Percentiles rank a stretch among this genome's conserved stretches.
These are phyloP conservation scores for Mycena rosella DNA, from an alignment of 768 basidiomycete species.

Conservation along the genomic window DNA sequence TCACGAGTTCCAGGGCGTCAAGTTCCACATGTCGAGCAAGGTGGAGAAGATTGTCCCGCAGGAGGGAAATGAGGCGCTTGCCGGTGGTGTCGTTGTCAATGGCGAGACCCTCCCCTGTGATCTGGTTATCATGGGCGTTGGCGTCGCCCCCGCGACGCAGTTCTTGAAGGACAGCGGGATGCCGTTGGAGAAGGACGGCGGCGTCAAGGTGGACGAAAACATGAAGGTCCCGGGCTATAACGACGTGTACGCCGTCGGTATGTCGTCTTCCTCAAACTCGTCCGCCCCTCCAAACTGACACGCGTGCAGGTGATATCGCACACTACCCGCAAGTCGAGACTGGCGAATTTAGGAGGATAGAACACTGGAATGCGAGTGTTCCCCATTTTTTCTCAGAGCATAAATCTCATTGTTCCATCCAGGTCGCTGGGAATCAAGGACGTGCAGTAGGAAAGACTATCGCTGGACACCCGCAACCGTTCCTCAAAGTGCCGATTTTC, in stretches of 20 bases:
- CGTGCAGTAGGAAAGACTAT: slow-evolving; percentile 87
- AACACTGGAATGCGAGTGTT: slow-evolving; percentile 88
- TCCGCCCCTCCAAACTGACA: slow-evolving; percentile 12
- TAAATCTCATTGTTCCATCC: background rate
- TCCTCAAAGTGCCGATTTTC: slow-evolving; percentile 86
- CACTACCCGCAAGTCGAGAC: slow-evolving; percentile 73
- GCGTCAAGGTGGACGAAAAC: slow-evolving; percentile 82
- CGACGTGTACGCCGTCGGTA: slow-evolving; percentile 79
- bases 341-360: slow-evolving; percentile 72
- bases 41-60: slow-evolving; percentile 76
- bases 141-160: slow-evolving; percentile 85
- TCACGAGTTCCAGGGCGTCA: slow-evolving; percentile 85
- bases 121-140: slow-evolving; percentile 87
- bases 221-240: slow-evolving; percentile 66
- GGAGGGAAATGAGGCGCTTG: slow-evolving; percentile 64
- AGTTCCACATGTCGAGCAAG: slow-evolving; percentile 83
- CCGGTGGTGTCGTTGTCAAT: slow-evolving; percentile 74
- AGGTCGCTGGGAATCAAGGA: slow-evolving; percentile 91
- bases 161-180: slow-evolving; percentile 82
- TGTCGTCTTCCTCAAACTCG: slow-evolving; percentile 23
- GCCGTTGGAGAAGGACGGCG: slow-evolving; percentile 79
- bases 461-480: slow-evolving; percentile 72
- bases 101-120: slow-evolving; percentile 77
- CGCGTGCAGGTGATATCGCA: slow-evolving; percentile 77
- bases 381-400: slow-evolving; percentile 7